A percentile compares a stretch with the other conserved stretches of the same genome.
Evolutionary conservation across 2,329 filamentous ascomycete species (phyloP).

Genomic region (Venturia pyrina): DNA sequence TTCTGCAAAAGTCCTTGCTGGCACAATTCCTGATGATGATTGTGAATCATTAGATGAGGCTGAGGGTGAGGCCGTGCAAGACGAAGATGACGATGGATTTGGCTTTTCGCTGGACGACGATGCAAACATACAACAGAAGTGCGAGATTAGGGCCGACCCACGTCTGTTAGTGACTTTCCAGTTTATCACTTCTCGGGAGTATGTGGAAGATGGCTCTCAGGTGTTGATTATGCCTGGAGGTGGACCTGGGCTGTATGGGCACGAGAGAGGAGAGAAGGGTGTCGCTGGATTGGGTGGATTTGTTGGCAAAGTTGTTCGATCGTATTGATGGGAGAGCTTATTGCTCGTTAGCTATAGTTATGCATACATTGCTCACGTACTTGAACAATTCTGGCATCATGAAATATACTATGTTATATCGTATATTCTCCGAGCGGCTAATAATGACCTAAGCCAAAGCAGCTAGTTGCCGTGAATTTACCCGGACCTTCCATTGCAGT

Average conservation of each 20-base stretch:
- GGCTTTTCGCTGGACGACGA: constrained; percentile 6
- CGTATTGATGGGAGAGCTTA: neutral
- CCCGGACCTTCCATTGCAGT: too few species aligned
- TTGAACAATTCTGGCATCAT: neutral
- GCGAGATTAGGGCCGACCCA: constrained; percentile 19
- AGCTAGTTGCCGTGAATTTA: too few species aligned
- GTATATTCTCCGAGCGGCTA: too few species aligned
- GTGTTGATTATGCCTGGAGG: constrained; percentile 65
- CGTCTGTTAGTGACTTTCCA: constrained; percentile 51
- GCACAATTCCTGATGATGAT: constrained; percentile 17
- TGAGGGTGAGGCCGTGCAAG: neutral
- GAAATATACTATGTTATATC: too few species aligned
- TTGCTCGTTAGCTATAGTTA: neutral
- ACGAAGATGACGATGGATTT: constrained; percentile 15
- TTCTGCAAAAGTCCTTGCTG: constrained; percentile 60
- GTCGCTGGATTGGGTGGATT: constrained; percentile 58
- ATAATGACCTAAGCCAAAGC: too few species aligned
- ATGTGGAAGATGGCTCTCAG: constrained; percentile 60
- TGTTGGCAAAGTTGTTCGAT: constrained; percentile 55
- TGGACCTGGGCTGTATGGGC: constrained; percentile 47
- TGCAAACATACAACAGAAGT: neutral
- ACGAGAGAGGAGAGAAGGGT: constrained; percentile 37
- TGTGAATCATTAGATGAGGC: constrained; percentile 14
- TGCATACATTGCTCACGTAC: neutral
- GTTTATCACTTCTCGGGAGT: constrained; percentile 59